Base-by-base conservation (phyloP, 192 early-diverging fungal species). In the Lobosporangium transversale region DNA sequence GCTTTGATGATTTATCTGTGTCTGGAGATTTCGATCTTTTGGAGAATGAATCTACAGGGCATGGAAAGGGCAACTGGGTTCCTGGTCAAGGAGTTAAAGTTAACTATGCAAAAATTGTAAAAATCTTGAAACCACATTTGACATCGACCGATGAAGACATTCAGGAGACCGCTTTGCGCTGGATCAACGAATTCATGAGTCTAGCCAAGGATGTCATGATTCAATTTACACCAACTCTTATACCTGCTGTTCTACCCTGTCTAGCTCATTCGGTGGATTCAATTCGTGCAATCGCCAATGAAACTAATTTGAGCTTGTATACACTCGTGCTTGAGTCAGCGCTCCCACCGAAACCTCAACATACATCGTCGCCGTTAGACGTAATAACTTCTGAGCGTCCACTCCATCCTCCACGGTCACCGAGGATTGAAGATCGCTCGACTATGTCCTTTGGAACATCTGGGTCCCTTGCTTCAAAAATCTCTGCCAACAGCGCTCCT, bases 111-210 rank as follows among this genome's bases (percentile, higher is more conserved):
- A 85, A 88, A 17, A 94, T 95, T 70, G 87, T 96, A 1, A 80
- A 87, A 30, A 98, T 98, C 33, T 82, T 98, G 14, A 81, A 89
- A 30, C 93, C 93, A 27, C 93, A 97, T 70, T 79, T 98, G 10
- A 85, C 83, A 35, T 89, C 89, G 11, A 65, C 64, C 58, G 91
- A 93, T 42, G 89, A 95, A 79, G 96, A 98, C 58, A 96, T 95
- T 20, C 98, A 98, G 81, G 89, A 87, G 50, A 96, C 91, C 1
- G 95, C 96, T 1, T 75, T 99, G 20, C 84, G 86, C 43, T 99
- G 98, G 98, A 89, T 97, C 50, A 89, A 92, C 66, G 92, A 93
- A 70, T 96, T 99, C 61, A 91, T 96, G 26, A 79, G 81, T 26
- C 81, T 97, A 24, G 92, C 94, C 21, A 89, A 92, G 43, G 87